A percentile compares a stretch with the other conserved stretches of the same genome.
These are phyloP conservation scores for Dothidotthia symphoricarpi DNA, from an alignment of 2,329 filamentous ascomycete genomes.

Conservation along the genomic window DNA sequence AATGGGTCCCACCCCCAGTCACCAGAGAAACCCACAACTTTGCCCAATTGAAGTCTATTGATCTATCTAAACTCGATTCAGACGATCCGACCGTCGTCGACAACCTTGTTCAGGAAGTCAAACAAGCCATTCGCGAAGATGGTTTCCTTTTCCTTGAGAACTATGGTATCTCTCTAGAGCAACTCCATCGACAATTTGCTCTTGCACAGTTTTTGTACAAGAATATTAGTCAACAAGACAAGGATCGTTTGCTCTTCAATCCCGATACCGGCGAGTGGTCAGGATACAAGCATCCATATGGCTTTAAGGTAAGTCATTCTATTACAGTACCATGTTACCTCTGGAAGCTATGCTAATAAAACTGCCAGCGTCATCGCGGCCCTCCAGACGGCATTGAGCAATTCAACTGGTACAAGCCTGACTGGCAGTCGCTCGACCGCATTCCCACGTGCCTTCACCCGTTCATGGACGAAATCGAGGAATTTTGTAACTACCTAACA, in stretches of 20 bases:
- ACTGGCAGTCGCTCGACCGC: conserved; percentile 48
- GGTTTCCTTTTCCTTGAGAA: conserved; percentile 49
- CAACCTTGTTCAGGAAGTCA: conserved; percentile 44
- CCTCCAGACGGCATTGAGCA: conserved; percentile 53
- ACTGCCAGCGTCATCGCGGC: conserved; percentile 38
- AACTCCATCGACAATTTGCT: conserved; percentile 52
- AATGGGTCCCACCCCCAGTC: conserved; percentile 43
- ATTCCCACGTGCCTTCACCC: conserved; percentile 50
- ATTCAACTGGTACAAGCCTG: conserved; percentile 54
- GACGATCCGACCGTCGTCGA: conserved; percentile 42
- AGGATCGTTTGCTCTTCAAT: conserved; percentile 49
- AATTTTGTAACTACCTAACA: conserved; percentile 50
- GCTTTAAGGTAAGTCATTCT: conserved; percentile 43
- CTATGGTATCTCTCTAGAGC: conserved; percentile 51
- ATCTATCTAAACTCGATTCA: conserved; percentile 33
- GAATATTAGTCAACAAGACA: conserved; percentile 53
- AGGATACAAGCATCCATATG: conserved; percentile 53
- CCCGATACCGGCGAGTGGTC: conserved; percentile 52
- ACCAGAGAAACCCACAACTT: conserved; percentile 47
- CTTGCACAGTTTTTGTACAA: conserved; percentile 53
- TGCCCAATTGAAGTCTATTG: conserved; percentile 38
- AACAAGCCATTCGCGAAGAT: conserved; percentile 35
- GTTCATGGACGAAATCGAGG: conserved; percentile 52
- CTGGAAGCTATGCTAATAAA: background rate
- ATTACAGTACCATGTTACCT: no score